Base-by-base conservation (phyloP, 2,329 filamentous ascomycete species). In the Claviceps sp. region DNA sequence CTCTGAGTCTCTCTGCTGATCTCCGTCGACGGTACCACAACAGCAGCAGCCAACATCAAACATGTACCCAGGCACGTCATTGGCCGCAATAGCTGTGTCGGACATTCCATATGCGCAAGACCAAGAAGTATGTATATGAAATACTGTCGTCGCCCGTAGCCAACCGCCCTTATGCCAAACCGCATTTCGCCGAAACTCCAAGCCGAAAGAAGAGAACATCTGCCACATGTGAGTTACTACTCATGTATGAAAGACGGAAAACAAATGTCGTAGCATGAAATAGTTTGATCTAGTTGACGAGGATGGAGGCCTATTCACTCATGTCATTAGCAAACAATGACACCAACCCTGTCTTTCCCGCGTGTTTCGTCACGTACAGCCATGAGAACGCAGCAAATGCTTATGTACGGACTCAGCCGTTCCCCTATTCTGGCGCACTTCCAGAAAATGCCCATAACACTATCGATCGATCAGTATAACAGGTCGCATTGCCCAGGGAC, bases 361-460 rank as follows among this genome's bases (percentile, higher is more conserved):
- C 34, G 30, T 26, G 11, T 13, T 14, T 18, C 37, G 18, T 4
- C 51, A 67, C 76, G 55, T 68, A 96, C 93, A 58, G 93, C 93
- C 90, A 98, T 97, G 61, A 88, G 70, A 37, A 96, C 76, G 67
- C 91, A 97, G 67, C 88, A 94, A 65, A 97, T 74, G 72, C 88
- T 94, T 62, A 98, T 88, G 68, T 97, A 97, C 43, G 93, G 93
- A 66, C 89, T 96, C 59, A 98, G 67, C 57, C 93, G 75, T 73
- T 98, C 93, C 40, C 93, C 93, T 65, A 98, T 82, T 57, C 93
- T 78, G 26, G 93, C 93, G 57, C 82, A 89, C 71, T 97, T 96
- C 93, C 93, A 98, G 66, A 97, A 94, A 56, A 95, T 84, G 50
- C 88, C 88, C 60, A 88, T 80, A 49, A 88, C 72, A 14, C 85